A percentile compares a stretch with the other conserved stretches of the same genome.
phyloP scores from a whole-genome alignment of 257 asterid genomes.

The Capsicum rhomboideum region DNA sequence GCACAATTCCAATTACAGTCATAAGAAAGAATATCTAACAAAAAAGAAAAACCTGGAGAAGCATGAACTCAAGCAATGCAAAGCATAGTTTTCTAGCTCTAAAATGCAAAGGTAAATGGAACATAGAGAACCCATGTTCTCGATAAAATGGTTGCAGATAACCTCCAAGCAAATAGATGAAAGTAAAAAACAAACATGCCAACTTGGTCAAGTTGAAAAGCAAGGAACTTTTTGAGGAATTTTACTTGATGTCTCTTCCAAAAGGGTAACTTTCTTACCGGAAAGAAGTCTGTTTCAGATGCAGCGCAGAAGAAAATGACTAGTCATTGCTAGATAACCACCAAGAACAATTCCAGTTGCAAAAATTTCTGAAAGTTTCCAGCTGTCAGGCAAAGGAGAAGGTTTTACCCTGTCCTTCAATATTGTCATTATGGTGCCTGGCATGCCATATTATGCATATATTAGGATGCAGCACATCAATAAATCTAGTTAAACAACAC shows the following conservation, averaged over 20 bases:
- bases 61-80: not conserved
- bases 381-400: constrained; percentile 31
- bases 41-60: not conserved
- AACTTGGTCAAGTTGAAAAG: too few species aligned
- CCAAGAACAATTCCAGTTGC: constrained; percentile 17
- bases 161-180: not conserved
- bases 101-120: not conserved
- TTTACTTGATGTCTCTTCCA: too few species aligned
- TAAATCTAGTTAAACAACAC: not conserved
- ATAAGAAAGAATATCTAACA: not conserved
- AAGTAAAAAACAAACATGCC: too few species aligned
- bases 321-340: not conserved
- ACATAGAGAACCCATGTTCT: not conserved
- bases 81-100: not conserved
- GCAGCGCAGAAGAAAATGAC: too few species aligned
- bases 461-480: not conserved
- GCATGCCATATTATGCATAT: not conserved
- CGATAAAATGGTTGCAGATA: not conserved
- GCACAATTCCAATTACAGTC: not conserved
- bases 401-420: constrained; percentile 31
- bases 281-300: too few species aligned
- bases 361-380: constrained; percentile 24
- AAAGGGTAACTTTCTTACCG: too few species aligned
- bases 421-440: constrained; percentile 31
- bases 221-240: too few species aligned